phyloP scores from a whole-genome alignment of 2,329 filamentous ascomycete species.

The Geosmithia putterillii region DNA sequence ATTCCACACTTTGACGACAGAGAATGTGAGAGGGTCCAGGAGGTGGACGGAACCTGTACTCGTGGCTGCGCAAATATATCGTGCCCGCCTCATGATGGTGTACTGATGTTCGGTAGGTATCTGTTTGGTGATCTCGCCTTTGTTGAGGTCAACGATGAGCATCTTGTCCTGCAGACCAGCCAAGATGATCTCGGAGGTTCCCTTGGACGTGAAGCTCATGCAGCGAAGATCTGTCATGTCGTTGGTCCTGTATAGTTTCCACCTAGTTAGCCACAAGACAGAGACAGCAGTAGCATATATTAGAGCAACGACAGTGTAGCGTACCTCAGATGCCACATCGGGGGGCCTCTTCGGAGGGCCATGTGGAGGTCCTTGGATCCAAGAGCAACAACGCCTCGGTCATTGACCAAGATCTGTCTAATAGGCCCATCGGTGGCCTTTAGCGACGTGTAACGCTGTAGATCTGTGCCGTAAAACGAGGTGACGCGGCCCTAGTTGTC shows the following conservation, averaged over 20 bases:
- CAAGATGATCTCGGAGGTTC: slow-evolving; percentile 70
- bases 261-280: slow-evolving; percentile 7
- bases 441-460: slow-evolving; percentile 85
- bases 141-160: slow-evolving; percentile 61
- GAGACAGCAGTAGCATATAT: background rate
- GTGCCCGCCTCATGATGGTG: slow-evolving; percentile 80
- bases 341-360: slow-evolving; percentile 67
- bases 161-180: slow-evolving; percentile 79
- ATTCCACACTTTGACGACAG: slow-evolving; percentile 76
- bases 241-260: slow-evolving; percentile 34
- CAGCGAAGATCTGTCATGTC: slow-evolving; percentile 82
- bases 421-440: slow-evolving; percentile 65
- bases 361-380: slow-evolving; percentile 79
- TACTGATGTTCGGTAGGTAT: slow-evolving; percentile 65
- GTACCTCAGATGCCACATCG: slow-evolving; percentile 79
- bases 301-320: slow-evolving; percentile 8
- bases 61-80: slow-evolving; percentile 87
- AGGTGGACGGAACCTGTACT: slow-evolving; percentile 73
- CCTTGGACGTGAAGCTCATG: slow-evolving; percentile 90
- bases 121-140: slow-evolving; percentile 62
- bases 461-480: slow-evolving; percentile 76
- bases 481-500: slow-evolving; percentile 67
- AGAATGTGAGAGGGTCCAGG: slow-evolving; percentile 66
- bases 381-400: slow-evolving; percentile 79
- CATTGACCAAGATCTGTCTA: slow-evolving; percentile 81